phyloP scores from a whole-genome alignment of 2,329 filamentous ascomycete genomes.

The Cordyceps cicadae region DNA sequence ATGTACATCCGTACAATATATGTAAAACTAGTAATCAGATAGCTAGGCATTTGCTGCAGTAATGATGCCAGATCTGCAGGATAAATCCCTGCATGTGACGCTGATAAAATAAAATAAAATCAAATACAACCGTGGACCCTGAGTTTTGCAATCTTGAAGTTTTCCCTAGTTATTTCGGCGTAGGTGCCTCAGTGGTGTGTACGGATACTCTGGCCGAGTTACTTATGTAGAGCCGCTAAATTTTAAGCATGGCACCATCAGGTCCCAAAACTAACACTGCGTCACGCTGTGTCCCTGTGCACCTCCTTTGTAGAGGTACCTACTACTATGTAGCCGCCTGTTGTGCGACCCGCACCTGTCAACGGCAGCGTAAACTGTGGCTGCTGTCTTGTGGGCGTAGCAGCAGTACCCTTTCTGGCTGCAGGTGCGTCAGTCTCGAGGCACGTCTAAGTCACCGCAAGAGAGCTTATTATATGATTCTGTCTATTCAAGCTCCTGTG shows the following conservation, averaged over 20 bases:
- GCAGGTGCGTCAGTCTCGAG: neutral
- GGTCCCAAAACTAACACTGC: neutral
- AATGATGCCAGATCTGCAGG: too few species aligned
- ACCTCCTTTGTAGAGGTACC: neutral
- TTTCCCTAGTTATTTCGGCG: too few species aligned
- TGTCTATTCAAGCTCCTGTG: neutral
- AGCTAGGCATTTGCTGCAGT: too few species aligned
- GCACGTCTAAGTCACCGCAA: neutral
- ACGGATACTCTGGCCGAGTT: too few species aligned
- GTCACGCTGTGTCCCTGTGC: neutral
- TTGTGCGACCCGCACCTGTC: neutral
- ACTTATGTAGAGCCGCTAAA: neutral
- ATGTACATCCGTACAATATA: too few species aligned
- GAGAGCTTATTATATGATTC: neutral
- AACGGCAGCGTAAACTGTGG: neutral
- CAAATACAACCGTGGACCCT: too few species aligned
- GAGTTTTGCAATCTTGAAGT: too few species aligned
- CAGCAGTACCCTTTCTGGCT: neutral
- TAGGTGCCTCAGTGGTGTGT: too few species aligned
- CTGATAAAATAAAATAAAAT: too few species aligned
- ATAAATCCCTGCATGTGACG: too few species aligned
- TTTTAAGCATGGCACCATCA: neutral
- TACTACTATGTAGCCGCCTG: too few species aligned
- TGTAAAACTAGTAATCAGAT: too few species aligned
- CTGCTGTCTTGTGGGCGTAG: neutral